phyloP scores from a whole-genome alignment of 768 basidiomycete species.

The Rhodotorula sphaerocarpa region DNA sequence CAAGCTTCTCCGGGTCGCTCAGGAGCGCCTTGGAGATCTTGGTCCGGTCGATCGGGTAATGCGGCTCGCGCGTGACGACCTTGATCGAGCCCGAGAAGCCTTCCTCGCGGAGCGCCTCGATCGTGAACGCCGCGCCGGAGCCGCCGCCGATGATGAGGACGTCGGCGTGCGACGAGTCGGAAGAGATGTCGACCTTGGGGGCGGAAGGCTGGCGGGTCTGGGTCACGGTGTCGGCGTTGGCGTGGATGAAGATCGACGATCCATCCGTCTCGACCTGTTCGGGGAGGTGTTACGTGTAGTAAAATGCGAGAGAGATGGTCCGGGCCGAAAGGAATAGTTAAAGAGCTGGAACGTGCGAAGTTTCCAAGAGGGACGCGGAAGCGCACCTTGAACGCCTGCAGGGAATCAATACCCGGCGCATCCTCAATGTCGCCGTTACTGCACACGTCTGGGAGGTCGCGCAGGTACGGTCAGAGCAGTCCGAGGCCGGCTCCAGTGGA shows the following conservation, averaged over 20 bases:
- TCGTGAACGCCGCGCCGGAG: constrained; percentile 62
- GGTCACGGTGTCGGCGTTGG: constrained; percentile 15
- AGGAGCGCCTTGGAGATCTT: constrained; percentile 80
- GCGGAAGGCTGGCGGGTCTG: constrained; percentile 11
- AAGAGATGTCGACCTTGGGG: constrained; percentile 44
- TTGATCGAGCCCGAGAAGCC: constrained; percentile 71
- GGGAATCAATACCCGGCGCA: constrained; percentile 68
- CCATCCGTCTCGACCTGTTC: constrained; percentile 25
- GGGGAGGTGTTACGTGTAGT: not conserved
- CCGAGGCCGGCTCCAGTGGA: too few species aligned
- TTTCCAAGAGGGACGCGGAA: too few species aligned
- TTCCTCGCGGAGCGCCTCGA: constrained; percentile 52
- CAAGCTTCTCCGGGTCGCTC: constrained; percentile 67
- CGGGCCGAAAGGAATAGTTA: too few species aligned
- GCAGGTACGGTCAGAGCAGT: too few species aligned
- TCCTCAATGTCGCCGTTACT: constrained; percentile 77
- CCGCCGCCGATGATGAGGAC: constrained; percentile 83
- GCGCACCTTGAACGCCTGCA: constrained; percentile 65
- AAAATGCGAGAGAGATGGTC: not conserved
- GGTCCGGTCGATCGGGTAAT: constrained; percentile 80
- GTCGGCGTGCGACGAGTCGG: constrained; percentile 42
- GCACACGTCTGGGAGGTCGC: constrained; percentile 54
- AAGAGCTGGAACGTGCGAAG: too few species aligned
- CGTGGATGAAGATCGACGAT: constrained; percentile 27
- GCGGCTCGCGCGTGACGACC: constrained; percentile 64